Conservation (phyloP, 257 asterid genomes). For the Fraxinus pennsylvanica region DNA sequence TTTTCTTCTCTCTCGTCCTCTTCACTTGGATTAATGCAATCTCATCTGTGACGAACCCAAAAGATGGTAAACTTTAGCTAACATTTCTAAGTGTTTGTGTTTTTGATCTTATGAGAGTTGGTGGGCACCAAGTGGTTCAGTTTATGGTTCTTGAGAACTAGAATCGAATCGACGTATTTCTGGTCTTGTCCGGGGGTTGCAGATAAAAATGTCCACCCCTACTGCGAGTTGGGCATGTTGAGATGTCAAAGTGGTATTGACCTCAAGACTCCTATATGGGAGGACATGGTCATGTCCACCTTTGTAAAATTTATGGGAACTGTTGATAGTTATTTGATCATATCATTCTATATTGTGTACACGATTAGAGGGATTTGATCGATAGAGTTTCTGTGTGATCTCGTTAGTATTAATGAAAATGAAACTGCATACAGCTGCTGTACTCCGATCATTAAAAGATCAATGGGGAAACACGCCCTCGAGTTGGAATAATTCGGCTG, state of each 20-base stretch:
- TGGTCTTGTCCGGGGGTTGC: too few relatives aligned
- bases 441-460: constrained; percentile 71
- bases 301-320: background rate
- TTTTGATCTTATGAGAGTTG: background rate
- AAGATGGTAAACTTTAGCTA: constrained; percentile 42
- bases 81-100: too few relatives aligned
- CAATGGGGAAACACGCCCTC: constrained; percentile 77
- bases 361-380: too few relatives aligned
- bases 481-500: constrained; percentile 68
- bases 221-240: too few relatives aligned
- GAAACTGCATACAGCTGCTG: constrained; percentile 55
- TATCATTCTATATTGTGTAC: background rate
- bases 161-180: too few relatives aligned
- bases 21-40: constrained; percentile 15
- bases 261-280: too few relatives aligned
- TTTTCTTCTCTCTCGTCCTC: constrained; percentile 35
- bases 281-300: too few relatives aligned
- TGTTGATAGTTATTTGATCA: background rate
- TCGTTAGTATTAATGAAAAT: background rate
- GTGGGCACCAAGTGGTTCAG: too few relatives aligned
- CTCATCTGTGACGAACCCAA: constrained; percentile 35
- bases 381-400: too few relatives aligned
- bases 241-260: too few relatives aligned
- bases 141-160: background rate
- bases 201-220: too few relatives aligned